Conservation (phyloP, 2,329 filamentous ascomycete genomes). For the Aureobasidium zeae region DNA sequence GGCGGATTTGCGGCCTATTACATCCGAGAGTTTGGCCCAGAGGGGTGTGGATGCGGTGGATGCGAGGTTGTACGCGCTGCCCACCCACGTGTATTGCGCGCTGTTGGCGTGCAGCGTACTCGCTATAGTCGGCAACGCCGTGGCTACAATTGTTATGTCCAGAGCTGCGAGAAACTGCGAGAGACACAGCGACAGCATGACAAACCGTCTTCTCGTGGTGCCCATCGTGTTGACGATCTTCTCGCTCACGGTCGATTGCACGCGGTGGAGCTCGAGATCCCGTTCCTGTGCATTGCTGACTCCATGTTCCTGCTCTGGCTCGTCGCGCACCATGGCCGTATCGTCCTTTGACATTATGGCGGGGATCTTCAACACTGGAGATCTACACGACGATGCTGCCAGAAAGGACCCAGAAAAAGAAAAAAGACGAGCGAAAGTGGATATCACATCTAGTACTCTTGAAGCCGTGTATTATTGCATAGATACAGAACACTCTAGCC, state of each 20-base stretch:
- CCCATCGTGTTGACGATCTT: constrained; percentile 4
- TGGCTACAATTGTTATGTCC: constrained; percentile 28
- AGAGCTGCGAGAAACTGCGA: constrained; percentile 14
- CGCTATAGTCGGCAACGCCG: constrained; percentile 33
- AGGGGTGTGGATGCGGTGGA: constrained; percentile 13
- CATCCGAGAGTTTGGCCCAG: constrained; percentile 11
- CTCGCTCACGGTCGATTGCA: not conserved
- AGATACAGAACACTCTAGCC: too few relatives aligned
- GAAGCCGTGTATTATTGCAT: too few relatives aligned
- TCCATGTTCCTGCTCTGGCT: not conserved
- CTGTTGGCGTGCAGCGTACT: constrained; percentile 51
- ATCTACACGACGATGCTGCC: too few relatives aligned
- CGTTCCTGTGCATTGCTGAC: not conserved
- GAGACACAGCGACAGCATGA: constrained; percentile 11
- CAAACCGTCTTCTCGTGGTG: not conserved
- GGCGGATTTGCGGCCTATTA: constrained; percentile 2
- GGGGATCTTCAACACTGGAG: too few relatives aligned
- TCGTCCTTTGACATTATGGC: constrained; percentile 1
- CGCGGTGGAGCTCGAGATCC: constrained; percentile 4
- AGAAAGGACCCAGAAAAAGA: too few relatives aligned
- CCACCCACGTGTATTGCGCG: constrained; percentile 59
- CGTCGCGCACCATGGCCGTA: not conserved
- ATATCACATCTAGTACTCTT: too few relatives aligned
- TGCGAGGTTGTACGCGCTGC: constrained; percentile 7
- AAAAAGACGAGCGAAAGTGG: too few relatives aligned